phyloP scores from a whole-genome alignment of 108 stramenopile genomes.

The Pseudonitzschia pungens region DNA sequence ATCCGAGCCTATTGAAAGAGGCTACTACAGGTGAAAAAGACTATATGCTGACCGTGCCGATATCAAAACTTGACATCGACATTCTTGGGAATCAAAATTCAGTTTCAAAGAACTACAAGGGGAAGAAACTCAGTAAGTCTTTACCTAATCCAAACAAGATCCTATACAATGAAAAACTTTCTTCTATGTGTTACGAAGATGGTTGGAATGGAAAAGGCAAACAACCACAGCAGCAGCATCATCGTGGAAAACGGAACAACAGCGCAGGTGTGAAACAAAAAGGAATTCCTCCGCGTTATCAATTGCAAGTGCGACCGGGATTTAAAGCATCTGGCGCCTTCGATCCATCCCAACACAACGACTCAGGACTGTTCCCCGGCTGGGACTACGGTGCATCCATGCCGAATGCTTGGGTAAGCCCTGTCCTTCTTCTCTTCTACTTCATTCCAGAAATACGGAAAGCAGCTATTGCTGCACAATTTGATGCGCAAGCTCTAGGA shows the following conservation, averaged over 20 bases:
- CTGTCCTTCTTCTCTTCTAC: constrained; percentile 68
- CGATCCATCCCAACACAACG: constrained; percentile 68
- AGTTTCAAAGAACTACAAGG: constrained; percentile 32
- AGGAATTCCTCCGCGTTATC: constrained; percentile 64
- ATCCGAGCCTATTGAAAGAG: constrained; percentile 32
- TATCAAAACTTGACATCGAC: constrained; percentile 37
- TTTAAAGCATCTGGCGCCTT: constrained; percentile 55
- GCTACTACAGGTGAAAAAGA: constrained; percentile 31
- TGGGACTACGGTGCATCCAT: constrained; percentile 77
- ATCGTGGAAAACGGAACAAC: constrained; percentile 12
- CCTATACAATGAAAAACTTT: constrained; percentile 42
- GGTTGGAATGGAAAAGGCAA: constrained; percentile 38
- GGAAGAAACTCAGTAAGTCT: constrained; percentile 21
- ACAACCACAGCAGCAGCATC: constrained; percentile 8
- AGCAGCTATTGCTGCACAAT: constrained; percentile 48
- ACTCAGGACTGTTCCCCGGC: constrained; percentile 68
- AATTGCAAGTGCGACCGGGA: constrained; percentile 48
- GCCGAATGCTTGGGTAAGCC: constrained; percentile 60
- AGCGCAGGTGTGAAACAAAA: constrained; percentile 27
- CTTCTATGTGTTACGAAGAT: constrained; percentile 57
- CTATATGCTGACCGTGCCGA: constrained; percentile 44
- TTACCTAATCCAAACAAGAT: constrained; percentile 67
- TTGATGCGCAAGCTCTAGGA: constrained; percentile 13
- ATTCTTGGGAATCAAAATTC: constrained; percentile 37
- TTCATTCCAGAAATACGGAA: constrained; percentile 68